phyloP scores from a whole-genome alignment of 148 eudicot species.

The Chenopodium berlandieri region DNA sequence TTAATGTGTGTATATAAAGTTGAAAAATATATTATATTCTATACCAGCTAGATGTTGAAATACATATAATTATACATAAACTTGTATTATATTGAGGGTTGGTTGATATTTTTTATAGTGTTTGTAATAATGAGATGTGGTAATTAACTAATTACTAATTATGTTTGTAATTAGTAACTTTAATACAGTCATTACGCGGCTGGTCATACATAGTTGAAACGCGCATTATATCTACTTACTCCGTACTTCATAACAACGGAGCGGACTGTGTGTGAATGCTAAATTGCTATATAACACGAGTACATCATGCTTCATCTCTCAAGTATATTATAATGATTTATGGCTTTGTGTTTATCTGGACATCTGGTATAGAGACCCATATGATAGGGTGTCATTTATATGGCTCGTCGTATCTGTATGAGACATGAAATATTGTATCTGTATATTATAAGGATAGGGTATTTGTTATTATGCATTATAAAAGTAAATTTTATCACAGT shows the following conservation, averaged over 20 bases:
- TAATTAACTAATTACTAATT: too few relatives aligned
- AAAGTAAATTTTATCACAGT: too few relatives aligned
- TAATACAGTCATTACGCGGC: neutral
- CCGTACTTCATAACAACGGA: neutral
- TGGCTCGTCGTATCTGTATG: too few relatives aligned
- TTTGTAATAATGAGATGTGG: too few relatives aligned
- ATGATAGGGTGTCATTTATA: too few relatives aligned
- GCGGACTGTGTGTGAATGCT: neutral
- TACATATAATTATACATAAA: too few relatives aligned
- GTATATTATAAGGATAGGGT: too few relatives aligned
- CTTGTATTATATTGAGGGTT: neutral
- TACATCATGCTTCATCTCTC: neutral
- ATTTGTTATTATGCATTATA: too few relatives aligned
- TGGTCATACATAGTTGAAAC: neutral
- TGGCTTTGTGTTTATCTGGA: too few relatives aligned
- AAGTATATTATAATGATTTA: too few relatives aligned
- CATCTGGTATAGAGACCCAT: too few relatives aligned
- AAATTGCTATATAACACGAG: neutral
- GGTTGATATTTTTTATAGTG: neutral
- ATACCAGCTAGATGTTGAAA: neutral
- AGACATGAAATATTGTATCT: too few relatives aligned
- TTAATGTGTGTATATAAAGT: neutral
- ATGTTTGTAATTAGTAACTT: neutral
- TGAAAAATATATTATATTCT: neutral
- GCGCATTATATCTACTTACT: neutral